These are phyloP conservation scores for Xylaria sp. DNA, from an alignment of 2,329 filamentous ascomycete species.

Conservation along the genomic window DNA sequence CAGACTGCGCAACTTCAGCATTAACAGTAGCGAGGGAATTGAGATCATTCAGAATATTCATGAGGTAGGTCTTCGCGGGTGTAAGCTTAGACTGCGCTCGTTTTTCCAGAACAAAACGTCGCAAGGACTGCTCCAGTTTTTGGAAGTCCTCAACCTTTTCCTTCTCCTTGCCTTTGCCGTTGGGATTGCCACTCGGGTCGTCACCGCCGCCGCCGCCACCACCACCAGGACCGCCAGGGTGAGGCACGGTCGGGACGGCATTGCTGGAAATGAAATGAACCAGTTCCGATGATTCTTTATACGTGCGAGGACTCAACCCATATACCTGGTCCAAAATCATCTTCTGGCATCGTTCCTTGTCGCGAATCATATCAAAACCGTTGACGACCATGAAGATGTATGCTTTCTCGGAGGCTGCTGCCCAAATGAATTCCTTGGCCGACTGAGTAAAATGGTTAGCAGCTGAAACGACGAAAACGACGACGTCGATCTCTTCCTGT, in stretches of 20 bases:
- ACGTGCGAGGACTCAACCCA: constrained; percentile 82
- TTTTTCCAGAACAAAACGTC: constrained; percentile 93
- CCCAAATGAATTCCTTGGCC: constrained; percentile 96
- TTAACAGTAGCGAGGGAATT: constrained; percentile 80
- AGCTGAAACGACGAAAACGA: constrained; percentile 95
- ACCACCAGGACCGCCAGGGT: constrained; percentile 50
- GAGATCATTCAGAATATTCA: constrained; percentile 88
- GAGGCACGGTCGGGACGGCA: constrained; percentile 70
- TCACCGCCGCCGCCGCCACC: constrained; percentile 54
- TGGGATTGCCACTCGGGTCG: constrained; percentile 53
- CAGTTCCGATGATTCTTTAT: constrained; percentile 85
- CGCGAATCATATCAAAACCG: constrained; percentile 87
- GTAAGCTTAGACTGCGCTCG: constrained; percentile 91
- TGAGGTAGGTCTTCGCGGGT: constrained; percentile 88
- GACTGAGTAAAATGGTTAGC: constrained; percentile 97
- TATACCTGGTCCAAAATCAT: constrained; percentile 88
- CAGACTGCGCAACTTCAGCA: constrained; percentile 75
- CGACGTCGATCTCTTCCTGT: constrained; percentile 97
- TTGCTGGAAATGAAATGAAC: constrained; percentile 99
- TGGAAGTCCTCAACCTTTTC: constrained; percentile 89
- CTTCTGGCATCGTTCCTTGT: constrained; percentile 85
- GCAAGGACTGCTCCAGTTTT: constrained; percentile 77
- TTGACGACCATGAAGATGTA: constrained; percentile 99
- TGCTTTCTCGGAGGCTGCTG: constrained; percentile 91
- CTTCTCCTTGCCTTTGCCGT: constrained; percentile 79